Percentiles rank a stretch among this genome's conserved stretches.
These are phyloP conservation scores for Oxyria digyna DNA, from an alignment of 148 eudicot species.

Conservation along the genomic window DNA sequence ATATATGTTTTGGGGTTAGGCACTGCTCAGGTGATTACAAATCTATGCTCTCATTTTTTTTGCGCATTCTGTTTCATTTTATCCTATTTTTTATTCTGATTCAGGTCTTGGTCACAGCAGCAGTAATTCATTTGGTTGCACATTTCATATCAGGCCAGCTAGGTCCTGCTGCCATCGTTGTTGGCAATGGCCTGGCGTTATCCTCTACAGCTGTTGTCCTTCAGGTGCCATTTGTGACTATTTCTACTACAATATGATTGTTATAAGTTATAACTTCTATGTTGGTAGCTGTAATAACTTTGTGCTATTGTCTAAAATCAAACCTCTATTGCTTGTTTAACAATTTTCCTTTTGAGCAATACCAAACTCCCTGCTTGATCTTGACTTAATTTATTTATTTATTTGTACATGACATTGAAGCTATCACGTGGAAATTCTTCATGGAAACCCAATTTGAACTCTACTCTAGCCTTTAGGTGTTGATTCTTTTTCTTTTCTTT, in stretches of 20 bases:
- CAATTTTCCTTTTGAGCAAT: not conserved
- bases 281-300: not conserved
- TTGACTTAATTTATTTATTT: not conserved
- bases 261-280: not conserved
- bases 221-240: no score
- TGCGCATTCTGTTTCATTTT: not conserved
- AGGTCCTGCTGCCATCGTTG: constrained; percentile 93
- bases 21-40: constrained; percentile 71
- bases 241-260: not conserved
- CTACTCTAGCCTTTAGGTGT: no score
- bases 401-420: not conserved
- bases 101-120: constrained; percentile 86
- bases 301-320: not conserved
- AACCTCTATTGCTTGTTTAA: not conserved
- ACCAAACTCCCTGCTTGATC: not conserved
- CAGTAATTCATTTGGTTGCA: constrained; percentile 57
- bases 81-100: constrained; percentile 6
- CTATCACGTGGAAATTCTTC: not conserved
- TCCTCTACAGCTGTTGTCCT: no score
- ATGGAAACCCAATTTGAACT: not conserved
- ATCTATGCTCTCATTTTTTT: constrained; percentile 6
- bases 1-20: constrained; percentile 99
- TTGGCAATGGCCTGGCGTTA: no score
- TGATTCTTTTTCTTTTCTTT: not conserved
- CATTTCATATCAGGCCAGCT: constrained; percentile 57